Percentiles rank a stretch among this genome's conserved stretches.
Evolutionary conservation across 495 filamentous ascomycete genomes (phyloP).

Genomic region (Lepidopterella palustris): DNA sequence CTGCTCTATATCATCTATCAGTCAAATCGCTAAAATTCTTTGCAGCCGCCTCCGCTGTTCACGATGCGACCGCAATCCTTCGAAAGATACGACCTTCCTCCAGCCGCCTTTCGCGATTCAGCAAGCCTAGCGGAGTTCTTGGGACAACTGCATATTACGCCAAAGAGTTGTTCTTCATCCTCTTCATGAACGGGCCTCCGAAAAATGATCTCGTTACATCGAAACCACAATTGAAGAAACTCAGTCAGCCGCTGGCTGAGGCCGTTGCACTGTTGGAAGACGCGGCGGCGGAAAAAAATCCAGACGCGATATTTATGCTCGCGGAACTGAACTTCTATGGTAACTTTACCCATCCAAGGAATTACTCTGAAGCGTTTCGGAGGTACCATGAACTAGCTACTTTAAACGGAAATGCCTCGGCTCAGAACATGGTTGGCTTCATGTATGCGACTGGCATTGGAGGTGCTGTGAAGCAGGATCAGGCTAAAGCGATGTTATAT

Average conservation of each 20-base stretch:
- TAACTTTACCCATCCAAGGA: constrained; percentile 80
- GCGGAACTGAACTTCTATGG: constrained; percentile 97
- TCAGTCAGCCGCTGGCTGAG: constrained; percentile 30
- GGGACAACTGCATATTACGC: constrained; percentile 39
- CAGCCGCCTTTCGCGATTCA: constrained; percentile 30
- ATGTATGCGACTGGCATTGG: constrained; percentile 94
- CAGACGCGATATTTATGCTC: constrained; percentile 84
- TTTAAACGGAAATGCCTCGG: constrained; percentile 77
- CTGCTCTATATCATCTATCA: not conserved
- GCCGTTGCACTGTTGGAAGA: constrained; percentile 70
- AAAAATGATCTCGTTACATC: constrained; percentile 30
- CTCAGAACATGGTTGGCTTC: constrained; percentile 90
- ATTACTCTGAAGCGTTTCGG: constrained; percentile 75
- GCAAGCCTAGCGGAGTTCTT: constrained; percentile 35
- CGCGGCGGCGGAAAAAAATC: constrained; percentile 67
- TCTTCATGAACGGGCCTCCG: constrained; percentile 42
- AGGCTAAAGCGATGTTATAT: constrained; percentile 87
- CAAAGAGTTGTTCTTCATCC: constrained; percentile 40
- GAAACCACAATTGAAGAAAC: constrained; percentile 30
- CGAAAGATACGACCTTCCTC: constrained; percentile 32
- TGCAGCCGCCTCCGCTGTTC: constrained; percentile 17
- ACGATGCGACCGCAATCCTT: constrained; percentile 33
- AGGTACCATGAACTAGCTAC: constrained; percentile 74
- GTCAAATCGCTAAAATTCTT: not conserved
- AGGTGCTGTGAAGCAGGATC: constrained; percentile 73